phyloP scores from a whole-genome alignment of 192 early-diverging fungal species.

The Coemansia sp. region DNA sequence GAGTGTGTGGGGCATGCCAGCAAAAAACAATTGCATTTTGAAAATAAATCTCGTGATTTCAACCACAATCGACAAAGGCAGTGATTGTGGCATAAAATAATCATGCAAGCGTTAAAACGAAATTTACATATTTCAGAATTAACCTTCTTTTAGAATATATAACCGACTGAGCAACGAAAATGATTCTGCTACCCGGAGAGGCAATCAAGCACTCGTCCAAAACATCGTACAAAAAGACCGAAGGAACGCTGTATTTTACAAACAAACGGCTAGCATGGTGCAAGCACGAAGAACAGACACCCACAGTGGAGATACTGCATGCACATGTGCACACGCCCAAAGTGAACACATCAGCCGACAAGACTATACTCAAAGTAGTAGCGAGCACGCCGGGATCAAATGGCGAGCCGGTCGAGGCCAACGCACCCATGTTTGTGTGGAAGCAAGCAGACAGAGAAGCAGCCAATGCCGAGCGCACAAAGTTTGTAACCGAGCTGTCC shows the following conservation, averaged over 20 bases:
- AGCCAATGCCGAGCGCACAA: constrained; percentile 53
- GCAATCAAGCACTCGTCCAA: constrained; percentile 31
- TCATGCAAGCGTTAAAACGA: no score
- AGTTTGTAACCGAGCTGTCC: constrained; percentile 40
- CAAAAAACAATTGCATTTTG: no score
- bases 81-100: no score
- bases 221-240: constrained; percentile 31
- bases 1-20: no score
- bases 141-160: no score
- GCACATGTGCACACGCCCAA: constrained; percentile 37
- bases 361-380: constrained; percentile 60
- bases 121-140: no score
- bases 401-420: constrained; percentile 1
- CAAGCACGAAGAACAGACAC: constrained; percentile 41
- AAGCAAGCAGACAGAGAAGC: constrained; percentile 54
- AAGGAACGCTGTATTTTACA: constrained; percentile 56
- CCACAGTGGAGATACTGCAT: constrained; percentile 52
- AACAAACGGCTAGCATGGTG: constrained; percentile 62
- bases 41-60: no score
- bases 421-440: constrained; percentile 13
- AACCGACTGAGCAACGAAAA: not conserved
- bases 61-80: no score
- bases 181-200: constrained; percentile 29
- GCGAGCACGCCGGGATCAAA: constrained; percentile 18
- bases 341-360: constrained; percentile 54